These are phyloP conservation scores for Candida parachauliodes DNA, from an alignment of 805 yeast genomes.

Conservation along the genomic window DNA sequence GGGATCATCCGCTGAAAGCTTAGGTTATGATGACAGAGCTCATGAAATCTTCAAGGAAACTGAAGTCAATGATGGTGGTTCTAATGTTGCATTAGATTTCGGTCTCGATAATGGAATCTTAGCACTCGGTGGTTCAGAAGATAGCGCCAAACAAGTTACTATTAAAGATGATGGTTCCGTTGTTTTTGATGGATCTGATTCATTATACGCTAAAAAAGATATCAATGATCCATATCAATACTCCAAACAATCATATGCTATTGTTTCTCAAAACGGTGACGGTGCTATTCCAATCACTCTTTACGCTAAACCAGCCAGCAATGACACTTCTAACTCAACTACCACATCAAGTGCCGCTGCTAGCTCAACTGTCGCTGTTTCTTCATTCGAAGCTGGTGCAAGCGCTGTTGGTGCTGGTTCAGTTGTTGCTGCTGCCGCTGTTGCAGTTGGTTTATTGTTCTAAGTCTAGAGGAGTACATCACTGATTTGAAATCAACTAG, in stretches of 20 bases:
- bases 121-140: constrained; percentile 11
- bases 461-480: no score
- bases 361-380: constrained; percentile 1
- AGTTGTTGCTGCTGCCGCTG: constrained; percentile 7
- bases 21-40: constrained; percentile 18
- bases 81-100: neutral
- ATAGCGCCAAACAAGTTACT: constrained; percentile 8
- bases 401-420: constrained; percentile 7
- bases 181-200: constrained; percentile 16
- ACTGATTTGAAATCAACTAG: no score
- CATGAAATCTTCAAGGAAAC: constrained; percentile 4
- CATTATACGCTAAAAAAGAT: constrained; percentile 25
- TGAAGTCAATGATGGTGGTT: constrained; percentile 1
- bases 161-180: constrained; percentile 9
- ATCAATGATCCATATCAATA: constrained; percentile 27
- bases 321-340: neutral
- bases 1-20: constrained; percentile 16
- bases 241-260: constrained; percentile 16
- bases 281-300: constrained; percentile 9
- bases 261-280: constrained; percentile 11
- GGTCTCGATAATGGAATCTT: constrained; percentile 9
- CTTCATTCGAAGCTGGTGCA: constrained; percentile 6
- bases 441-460: constrained; percentile 9
- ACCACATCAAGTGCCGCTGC: constrained; percentile 1
- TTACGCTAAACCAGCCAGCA: constrained; percentile 1